Evolutionary conservation across 202 grass and related monocot species (phyloP).

Genomic region (Setaria italica): DNA sequence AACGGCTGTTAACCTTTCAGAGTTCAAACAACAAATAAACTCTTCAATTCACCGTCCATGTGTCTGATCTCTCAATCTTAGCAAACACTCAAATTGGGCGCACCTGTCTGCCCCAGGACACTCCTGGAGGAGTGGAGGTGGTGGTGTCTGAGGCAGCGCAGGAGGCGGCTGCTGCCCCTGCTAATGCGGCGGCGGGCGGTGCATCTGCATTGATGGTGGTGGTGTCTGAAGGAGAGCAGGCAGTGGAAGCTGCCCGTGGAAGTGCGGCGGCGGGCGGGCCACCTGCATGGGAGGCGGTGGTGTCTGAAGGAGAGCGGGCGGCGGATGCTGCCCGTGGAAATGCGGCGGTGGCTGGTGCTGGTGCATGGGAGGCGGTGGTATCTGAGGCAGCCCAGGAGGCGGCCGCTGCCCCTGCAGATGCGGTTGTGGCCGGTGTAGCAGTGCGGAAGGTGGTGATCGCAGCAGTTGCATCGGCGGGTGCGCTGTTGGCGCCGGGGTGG

Average conservation of each 20-base stretch:
- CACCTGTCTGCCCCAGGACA: not conserved
- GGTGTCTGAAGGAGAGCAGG: not conserved
- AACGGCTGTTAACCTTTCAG: not conserved
- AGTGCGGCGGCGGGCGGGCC: slow-evolving; percentile 4
- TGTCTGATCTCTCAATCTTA: slow-evolving; percentile 12
- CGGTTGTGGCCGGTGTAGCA: not conserved
- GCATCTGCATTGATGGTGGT: not conserved
- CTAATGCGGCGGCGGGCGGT: not conserved
- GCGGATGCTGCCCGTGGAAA: too few species aligned
- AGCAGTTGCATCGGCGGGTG: not conserved
- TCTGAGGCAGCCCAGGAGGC: not conserved
- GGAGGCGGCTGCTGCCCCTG: slow-evolving; percentile 5
- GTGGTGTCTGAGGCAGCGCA: not conserved
- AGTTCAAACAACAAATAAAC: not conserved
- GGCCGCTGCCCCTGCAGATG: not conserved
- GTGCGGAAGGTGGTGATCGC: not conserved
- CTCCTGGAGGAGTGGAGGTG: not conserved
- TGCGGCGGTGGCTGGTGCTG: too few species aligned
- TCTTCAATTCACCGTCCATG: slow-evolving; percentile 1
- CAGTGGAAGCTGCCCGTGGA: slow-evolving; percentile 5
- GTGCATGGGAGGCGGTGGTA: not conserved
- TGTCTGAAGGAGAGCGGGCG: too few species aligned
- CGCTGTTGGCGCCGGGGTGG: not conserved
- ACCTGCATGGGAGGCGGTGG: not conserved
- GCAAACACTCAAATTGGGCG: not conserved